Evolutionary conservation across 805 yeast genomes (phyloP), one percentile per base, ranked within the genome.

Genomic region (Candida loeiensis): DNA sequence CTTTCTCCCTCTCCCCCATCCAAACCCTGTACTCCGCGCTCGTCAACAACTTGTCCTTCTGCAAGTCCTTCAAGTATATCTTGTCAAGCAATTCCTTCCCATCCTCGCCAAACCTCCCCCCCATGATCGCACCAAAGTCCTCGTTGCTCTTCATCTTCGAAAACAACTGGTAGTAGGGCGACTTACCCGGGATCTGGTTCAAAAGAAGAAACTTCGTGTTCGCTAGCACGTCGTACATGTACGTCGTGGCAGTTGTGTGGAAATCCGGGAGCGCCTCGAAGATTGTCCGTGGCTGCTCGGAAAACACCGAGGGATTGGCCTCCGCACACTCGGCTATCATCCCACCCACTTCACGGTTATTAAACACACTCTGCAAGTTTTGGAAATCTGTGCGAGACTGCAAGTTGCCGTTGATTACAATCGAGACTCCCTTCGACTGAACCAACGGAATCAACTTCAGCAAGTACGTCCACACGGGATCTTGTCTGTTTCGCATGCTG

Each of bases 321-420:
- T 93, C 98, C 0, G 97, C 98, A 21, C 80, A 79, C 22, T 87
- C 83, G 1, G 97, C 99, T 53, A 90, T 80, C 99, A 93, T 91
- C 5, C 87, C 90, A 3, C 98, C 95, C n/a, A 83, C 48, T 7
- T 54, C 63, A 37, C 76, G 76, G 1, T 73, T 71, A 1, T 81
- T 77, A 49, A 74, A 76, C n/a, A 61, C 56, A 7, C 61, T 49
- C 51, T 77, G 82, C 30, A 90, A 54, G 18, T 65, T 63, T 6
- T 50, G 45, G 45, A 74, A 77, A 40, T 90, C 93, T 3, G 53
- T 45, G 32, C 79, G 66, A 36, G 76, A 68, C 36, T 63, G 63
- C 3, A 93, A 63, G 16, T 77, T 87, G 4, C 99, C 99, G 58
- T 93, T 93, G 25, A 90, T 80, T 2, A 85, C 77, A 48, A 95